Evolutionary conservation across 805 yeast species (phyloP).

Genomic region (Sungouiella blattae): DNA sequence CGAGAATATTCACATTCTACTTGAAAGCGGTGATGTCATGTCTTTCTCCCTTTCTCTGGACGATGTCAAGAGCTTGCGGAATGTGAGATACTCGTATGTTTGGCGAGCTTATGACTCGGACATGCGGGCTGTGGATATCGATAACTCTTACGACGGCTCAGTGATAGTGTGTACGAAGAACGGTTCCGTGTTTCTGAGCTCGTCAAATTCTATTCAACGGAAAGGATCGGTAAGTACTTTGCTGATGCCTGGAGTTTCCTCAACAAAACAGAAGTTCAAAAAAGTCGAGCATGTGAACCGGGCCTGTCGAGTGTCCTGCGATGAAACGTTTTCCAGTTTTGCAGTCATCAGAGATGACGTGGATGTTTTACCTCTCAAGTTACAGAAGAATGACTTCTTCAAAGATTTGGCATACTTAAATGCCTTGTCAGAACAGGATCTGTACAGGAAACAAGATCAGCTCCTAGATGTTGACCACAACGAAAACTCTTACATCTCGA

Average conservation of each 20-base stretch:
- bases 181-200: conserved; percentile 60
- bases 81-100: conserved; percentile 43
- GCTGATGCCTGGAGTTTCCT: conserved; percentile 18
- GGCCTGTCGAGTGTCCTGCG: conserved; percentile 62
- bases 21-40: conserved; percentile 59
- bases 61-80: conserved; percentile 29
- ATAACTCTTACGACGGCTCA: conserved; percentile 65
- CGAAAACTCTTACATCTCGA: conserved; percentile 24
- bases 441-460: conserved; percentile 39
- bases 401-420: conserved; percentile 56
- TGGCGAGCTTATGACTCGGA: conserved; percentile 64
- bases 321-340: conserved; percentile 61
- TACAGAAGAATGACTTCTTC: conserved; percentile 44
- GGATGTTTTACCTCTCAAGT: conserved; percentile 53
- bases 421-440: conserved; percentile 35
- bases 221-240: conserved; percentile 29
- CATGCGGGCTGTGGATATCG: conserved; percentile 62
- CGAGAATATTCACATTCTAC: conserved; percentile 45
- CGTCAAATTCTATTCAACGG: conserved; percentile 20
- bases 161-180: conserved; percentile 62
- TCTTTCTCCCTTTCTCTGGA: conserved; percentile 27
- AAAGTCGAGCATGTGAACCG: conserved; percentile 53
- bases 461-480: conserved; percentile 30
- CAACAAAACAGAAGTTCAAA: conserved; percentile 45
- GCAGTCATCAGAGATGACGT: conserved; percentile 64